A percentile compares a stretch with the other conserved stretches of the same genome.
Conservation (phyloP, 2,329 filamentous ascomycete species). For the Colletotrichum plurivorum region DNA sequence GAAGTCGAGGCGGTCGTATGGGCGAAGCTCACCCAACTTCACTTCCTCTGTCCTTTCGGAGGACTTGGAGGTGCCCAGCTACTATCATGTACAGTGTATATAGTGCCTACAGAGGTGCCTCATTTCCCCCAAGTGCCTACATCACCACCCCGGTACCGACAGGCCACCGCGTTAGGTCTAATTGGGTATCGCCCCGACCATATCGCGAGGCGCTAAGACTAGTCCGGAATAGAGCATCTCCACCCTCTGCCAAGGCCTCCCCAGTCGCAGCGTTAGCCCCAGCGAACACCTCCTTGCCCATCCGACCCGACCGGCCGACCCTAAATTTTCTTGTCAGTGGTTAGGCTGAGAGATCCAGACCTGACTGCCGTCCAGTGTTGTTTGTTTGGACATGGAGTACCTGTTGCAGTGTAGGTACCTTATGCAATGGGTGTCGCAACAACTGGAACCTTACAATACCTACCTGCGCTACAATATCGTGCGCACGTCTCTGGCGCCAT, state of each 20-base stretch:
- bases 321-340: constrained; percentile 7
- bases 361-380: background rate
- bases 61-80: no score
- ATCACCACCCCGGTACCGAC: no score
- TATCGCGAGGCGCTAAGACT: background rate
- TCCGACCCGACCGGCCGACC: background rate
- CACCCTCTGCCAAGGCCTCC: constrained; percentile 11
- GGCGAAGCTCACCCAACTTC: no score
- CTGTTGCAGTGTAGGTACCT: no score
- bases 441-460: background rate
- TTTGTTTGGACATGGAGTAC: background rate
- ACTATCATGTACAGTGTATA: no score
- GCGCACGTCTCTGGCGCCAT: background rate
- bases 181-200: constrained; percentile 2
- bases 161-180: background rate
- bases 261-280: constrained; percentile 16
- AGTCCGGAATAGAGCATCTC: background rate
- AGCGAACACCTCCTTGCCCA: constrained; percentile 18
- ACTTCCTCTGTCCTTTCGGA: no score
- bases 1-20: no score
- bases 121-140: no score
- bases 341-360: background rate
- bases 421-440: no score
- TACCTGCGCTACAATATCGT: background rate
- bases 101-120: no score